Base-by-base conservation (phyloP, 2,329 filamentous ascomycete species). In the Colletotrichum horii region DNA sequence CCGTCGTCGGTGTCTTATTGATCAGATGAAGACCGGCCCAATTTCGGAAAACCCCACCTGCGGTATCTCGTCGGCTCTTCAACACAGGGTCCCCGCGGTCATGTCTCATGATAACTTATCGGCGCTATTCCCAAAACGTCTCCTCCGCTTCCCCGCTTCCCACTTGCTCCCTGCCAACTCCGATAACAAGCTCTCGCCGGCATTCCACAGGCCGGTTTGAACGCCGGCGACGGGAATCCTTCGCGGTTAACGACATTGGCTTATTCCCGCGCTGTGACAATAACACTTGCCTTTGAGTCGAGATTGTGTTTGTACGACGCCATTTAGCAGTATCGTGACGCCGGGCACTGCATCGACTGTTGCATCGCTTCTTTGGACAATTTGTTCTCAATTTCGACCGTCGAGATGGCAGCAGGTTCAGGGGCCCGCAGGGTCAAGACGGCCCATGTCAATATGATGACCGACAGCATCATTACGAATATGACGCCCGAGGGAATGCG, bases 381-480 rank as follows among this genome's bases (percentile, higher is more conserved):
- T 22, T 48, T 6, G 6, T 12, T 48, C 0, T n/a, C n/a, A 48
- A 48, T 12, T 22, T 48, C 2, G n/a, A 34, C 6, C n/a, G 8
- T 12, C 22, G 8, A 52, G 6, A 74, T 74, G 71, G 34, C 60
- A 28, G n/a, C 71, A 34, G 16, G n/a, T 6, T 8, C 67, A 15
- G 58, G 48, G 8, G 48, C 43, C n/a, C 60, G 28, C 22, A 48
- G 77, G 67, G 76, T 75, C 69, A 80, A 78, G n/a, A 78, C 76
- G 43, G 83, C 85, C 30, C 86, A 88, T 77, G 85, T 87, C 76
- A 88, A 88, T 68, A 85, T 87, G 83, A 87, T 87, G 86, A 85
- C 83, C 3, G 86, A 87, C 71, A 86, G 83, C 6, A 83, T 87
- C 71, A 85, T 88, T 68, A 84, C 83, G n/a, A 87, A 85, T 61